Base-by-base conservation (phyloP, 345 rosid species). In the Eutrema heterophyllum region DNA sequence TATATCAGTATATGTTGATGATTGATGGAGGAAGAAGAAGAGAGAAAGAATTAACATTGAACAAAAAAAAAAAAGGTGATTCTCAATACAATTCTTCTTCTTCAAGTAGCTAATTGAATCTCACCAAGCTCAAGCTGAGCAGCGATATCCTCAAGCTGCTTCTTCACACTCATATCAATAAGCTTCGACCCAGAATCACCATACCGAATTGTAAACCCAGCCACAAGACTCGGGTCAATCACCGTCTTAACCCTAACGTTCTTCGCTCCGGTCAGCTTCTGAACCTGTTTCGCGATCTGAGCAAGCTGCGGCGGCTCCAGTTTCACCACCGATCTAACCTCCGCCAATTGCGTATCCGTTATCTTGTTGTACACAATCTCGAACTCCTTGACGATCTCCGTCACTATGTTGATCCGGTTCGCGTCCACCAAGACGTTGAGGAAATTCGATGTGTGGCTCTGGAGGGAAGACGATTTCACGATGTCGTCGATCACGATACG, bases 131-230 rank as follows among this genome's bases (percentile, higher is more conserved):
- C 97, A 54, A 91, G 85, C 85, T 91, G 89, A 1, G 85, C 76
- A 36, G 97, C 86, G 46, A 94, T 89, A 73, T 94, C 97, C 50
- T 89, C 95, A 76, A 94, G 82, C 84, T 94, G 98, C 73, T 86
- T 94, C 95, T 88, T 91, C 27, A 89, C 97, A 64, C 98, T 94
- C 98, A 91, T 82, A 58, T 94, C 98, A 74, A 94, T 91, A 46
- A 89, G 65, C 81, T 88, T 94, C 0, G 98, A 94, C 18, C 97
- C 97, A 0, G 86, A 64, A 9, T 8, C 74, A 30, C 98, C 98
- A 49, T 87, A 94, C 80, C 95, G 67, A 48, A 94, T 83, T 0
- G 98, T 94, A 78, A 94, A 94, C 18, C 98, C 98, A 10, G 97
- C 98, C 1, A 94, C 91, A 79, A 94, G 80, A 56, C 84, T 83